These are phyloP conservation scores for Hyphopichia khmerensis DNA, from an alignment of 1,139 yeast genomes.

Conservation along the genomic window DNA sequence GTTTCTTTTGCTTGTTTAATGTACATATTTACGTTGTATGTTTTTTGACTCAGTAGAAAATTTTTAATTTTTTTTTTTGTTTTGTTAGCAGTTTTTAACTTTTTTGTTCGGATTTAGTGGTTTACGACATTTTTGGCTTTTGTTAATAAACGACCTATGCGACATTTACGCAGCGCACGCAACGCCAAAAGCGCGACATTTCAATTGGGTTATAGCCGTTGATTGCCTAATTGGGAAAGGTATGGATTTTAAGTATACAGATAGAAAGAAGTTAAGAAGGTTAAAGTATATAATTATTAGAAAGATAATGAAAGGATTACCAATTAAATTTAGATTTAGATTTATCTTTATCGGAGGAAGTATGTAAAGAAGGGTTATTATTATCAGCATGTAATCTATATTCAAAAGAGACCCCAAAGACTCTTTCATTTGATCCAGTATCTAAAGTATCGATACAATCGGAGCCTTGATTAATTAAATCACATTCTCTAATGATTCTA, in stretches of 20 bases:
- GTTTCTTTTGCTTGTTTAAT: neutral
- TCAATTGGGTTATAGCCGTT: too few species aligned
- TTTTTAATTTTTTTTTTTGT: too few species aligned
- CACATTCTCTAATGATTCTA: constrained; percentile 49
- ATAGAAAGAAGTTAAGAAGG: too few species aligned
- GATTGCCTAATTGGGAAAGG: too few species aligned
- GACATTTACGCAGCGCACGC: too few species aligned
- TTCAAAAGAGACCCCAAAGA: constrained; percentile 45
- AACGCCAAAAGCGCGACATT: too few species aligned
- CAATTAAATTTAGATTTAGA: neutral
- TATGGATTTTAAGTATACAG: too few species aligned
- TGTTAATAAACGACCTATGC: too few species aligned
- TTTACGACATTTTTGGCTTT: too few species aligned
- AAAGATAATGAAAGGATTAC: neutral
- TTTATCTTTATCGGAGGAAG: neutral
- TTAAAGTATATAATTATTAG: too few species aligned
- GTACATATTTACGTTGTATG: neutral
- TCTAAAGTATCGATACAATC: constrained; percentile 32
- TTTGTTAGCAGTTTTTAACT: too few species aligned
- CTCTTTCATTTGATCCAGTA: constrained; percentile 39
- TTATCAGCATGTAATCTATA: constrained; percentile 46
- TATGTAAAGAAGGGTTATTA: constrained; percentile 14
- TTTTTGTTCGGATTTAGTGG: too few species aligned
- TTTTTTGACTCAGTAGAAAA: neutral
- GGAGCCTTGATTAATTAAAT: constrained; percentile 35